A percentile compares a stretch with the other conserved stretches of the same genome.
phyloP scores from a whole-genome alignment of 2,329 filamentous ascomycete genomes.

The Cylindrodendrum hubeiense region DNA sequence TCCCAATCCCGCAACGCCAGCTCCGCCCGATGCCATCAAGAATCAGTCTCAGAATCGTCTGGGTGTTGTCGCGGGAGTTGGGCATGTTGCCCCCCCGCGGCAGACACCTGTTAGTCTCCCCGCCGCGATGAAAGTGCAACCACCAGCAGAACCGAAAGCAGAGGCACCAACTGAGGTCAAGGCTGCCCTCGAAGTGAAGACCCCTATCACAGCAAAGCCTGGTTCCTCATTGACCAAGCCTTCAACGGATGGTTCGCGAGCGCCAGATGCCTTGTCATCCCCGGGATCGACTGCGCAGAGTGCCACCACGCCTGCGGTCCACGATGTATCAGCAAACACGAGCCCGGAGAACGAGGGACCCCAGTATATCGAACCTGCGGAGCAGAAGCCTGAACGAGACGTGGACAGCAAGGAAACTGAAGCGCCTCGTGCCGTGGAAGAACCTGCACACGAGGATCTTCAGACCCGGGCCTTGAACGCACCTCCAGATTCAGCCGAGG shows the following conservation, averaged over 20 bases:
- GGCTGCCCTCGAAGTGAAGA: constrained; percentile 12
- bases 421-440: constrained; percentile 16
- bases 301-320: constrained; percentile 77
- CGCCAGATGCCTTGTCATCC: constrained; percentile 63
- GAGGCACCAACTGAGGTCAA: constrained; percentile 18
- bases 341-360: constrained; percentile 78
- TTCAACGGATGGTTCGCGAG: constrained; percentile 51
- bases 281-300: constrained; percentile 79
- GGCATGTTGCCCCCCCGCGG: constrained; percentile 22
- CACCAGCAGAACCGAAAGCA: constrained; percentile 24
- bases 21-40: constrained; percentile 7
- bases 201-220: constrained; percentile 13
- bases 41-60: constrained; percentile 6
- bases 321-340: constrained; percentile 78
- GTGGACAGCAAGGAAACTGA: constrained; percentile 38
- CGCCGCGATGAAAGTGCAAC: constrained; percentile 47
- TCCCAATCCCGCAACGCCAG: constrained; percentile 22
- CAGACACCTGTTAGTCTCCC: constrained; percentile 49
- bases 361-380: constrained; percentile 63
- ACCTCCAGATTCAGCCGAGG: constrained; percentile 53
- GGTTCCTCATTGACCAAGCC: constrained; percentile 47
- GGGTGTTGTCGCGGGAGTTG: not conserved
- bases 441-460: constrained; percentile 32
- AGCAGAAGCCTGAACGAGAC: constrained; percentile 60
- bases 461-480: constrained; percentile 37